These are phyloP conservation scores for Alternaria alternata DNA, from an alignment of 2,329 filamentous ascomycete genomes.

Conservation along the genomic window DNA sequence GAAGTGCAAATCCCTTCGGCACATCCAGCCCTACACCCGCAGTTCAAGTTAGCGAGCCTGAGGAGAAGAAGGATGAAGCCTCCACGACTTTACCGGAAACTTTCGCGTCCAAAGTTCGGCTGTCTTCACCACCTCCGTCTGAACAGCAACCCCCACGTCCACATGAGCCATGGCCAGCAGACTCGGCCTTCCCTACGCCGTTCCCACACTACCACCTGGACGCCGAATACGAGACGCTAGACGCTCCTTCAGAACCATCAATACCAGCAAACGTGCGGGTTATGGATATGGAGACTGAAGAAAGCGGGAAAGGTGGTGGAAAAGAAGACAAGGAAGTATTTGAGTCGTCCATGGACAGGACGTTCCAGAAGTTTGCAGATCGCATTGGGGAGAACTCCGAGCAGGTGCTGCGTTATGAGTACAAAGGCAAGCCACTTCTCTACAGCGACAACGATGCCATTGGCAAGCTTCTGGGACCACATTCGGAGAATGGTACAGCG, in stretches of 20 bases:
- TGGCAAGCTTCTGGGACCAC: conserved; percentile 66
- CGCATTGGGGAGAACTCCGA: conserved; percentile 60
- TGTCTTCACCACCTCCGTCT: conserved; percentile 53
- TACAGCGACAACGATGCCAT: conserved; percentile 81
- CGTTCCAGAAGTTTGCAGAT: conserved; percentile 62
- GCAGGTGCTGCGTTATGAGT: conserved; percentile 61
- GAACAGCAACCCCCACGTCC: conserved; percentile 52
- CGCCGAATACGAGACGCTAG: conserved; percentile 90
- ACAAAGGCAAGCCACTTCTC: conserved; percentile 65
- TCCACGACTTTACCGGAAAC: conserved; percentile 71
- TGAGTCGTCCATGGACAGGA: conserved; percentile 58
- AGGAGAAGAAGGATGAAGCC: conserved; percentile 34
- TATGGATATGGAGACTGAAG: conserved; percentile 50
- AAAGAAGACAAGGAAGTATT: conserved; percentile 59
- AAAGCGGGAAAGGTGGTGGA: conserved; percentile 38
- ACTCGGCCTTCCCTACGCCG: conserved; percentile 69
- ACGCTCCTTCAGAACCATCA: conserved; percentile 60
- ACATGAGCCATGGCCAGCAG: conserved; percentile 78
- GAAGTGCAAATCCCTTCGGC: conserved; percentile 38
- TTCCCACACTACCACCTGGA: conserved; percentile 84
- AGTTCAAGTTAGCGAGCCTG: conserved; percentile 17
- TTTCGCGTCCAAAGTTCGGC: conserved; percentile 74
- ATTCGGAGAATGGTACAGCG: conserved; percentile 37
- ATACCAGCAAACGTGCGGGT: conserved; percentile 57
- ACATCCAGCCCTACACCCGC: conserved; percentile 56